Evolutionary conservation across 495 filamentous ascomycete genomes (phyloP), one percentile per base, ranked within the genome.

Genomic region (Penicillium flavigenum): DNA sequence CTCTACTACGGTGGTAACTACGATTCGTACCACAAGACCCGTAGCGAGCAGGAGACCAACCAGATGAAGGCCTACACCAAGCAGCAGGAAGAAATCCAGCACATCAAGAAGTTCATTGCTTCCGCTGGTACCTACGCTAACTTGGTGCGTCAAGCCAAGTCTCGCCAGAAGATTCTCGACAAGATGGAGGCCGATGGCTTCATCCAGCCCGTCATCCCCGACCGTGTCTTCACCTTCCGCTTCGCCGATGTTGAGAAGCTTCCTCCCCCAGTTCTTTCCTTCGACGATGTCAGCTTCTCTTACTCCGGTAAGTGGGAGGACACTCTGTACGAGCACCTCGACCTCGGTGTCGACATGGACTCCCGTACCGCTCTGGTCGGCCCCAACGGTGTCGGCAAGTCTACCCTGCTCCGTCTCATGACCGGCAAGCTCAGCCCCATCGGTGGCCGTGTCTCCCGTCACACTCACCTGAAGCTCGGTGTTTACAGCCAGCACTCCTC

Each of bases 21-120:
- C 84, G 94, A 99, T 75, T 89, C 93, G 36, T 96, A 99, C 81
- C 81, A 87, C 73, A 98, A 98, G 88, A 98, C 95, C 24, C 84
- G 94, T 56, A 75, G 80, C 31, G 94, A 99, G 69, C 90, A 98
- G 76, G 94, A 99, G 78, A 86, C 84, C 72, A 99, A 99, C 81
- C 95, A 99, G 80, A 87, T 85, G 84, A 99, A 97, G 79, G 93
- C 95, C 46, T 99, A 99, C 82, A 80, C 86, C 71, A 99, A 99
- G 81, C 94, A 99, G 70, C 94, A 99, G 71, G 94, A 99, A 57
- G 94, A 99, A 83, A 99, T 99, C 69, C 79, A 85, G 61, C 94
- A 99, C 79, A 99, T 99, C 85, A 99, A 99, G 84, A 96, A 97
- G 79, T 99, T 99, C 83, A 99, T 99, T 72, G 94, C 94, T 63